Evolutionary conservation across 2,329 filamentous ascomycete genomes (phyloP).

Genomic region (Botryotinia narcissicola): DNA sequence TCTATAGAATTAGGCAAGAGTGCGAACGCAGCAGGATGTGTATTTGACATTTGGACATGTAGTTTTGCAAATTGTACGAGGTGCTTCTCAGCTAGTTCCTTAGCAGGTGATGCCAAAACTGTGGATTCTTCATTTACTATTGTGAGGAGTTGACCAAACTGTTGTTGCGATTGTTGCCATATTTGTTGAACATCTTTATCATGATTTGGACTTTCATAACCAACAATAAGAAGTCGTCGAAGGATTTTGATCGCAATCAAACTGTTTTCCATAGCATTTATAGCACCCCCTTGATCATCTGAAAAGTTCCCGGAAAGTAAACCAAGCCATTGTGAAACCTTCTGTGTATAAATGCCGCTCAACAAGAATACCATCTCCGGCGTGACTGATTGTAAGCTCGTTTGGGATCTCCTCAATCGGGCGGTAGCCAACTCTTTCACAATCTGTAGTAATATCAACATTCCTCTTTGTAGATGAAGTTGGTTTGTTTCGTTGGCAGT

Average conservation of each 20-base stretch:
- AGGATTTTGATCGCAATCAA: constrained; percentile 76
- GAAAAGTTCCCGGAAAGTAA: constrained; percentile 54
- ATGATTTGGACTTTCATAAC: constrained; percentile 82
- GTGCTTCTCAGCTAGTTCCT: constrained; percentile 74
- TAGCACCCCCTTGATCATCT: constrained; percentile 57
- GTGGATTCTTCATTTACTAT: constrained; percentile 58
- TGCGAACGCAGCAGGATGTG: constrained; percentile 79
- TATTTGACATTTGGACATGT: constrained; percentile 79
- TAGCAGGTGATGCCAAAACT: constrained; percentile 50
- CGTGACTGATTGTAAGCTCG: constrained; percentile 71
- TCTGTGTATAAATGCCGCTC: constrained; percentile 72
- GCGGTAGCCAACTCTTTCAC: constrained; percentile 89
- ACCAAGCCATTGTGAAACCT: constrained; percentile 66
- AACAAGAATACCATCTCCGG: constrained; percentile 83
- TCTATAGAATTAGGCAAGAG: constrained; percentile 75
- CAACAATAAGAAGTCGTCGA: constrained; percentile 72
- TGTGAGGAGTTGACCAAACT: constrained; percentile 73
- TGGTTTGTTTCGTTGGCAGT: constrained; percentile 56
- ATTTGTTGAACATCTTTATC: constrained; percentile 73
- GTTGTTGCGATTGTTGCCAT: constrained; percentile 74
- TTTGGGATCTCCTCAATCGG: constrained; percentile 70
- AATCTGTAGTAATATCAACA: constrained; percentile 78
- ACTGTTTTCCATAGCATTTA: constrained; percentile 71
- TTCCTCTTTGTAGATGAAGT: constrained; percentile 65
- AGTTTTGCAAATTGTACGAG: constrained; percentile 88